phyloP scores from a whole-genome alignment of 305 asterid species.

The Rubia peregrina region DNA sequence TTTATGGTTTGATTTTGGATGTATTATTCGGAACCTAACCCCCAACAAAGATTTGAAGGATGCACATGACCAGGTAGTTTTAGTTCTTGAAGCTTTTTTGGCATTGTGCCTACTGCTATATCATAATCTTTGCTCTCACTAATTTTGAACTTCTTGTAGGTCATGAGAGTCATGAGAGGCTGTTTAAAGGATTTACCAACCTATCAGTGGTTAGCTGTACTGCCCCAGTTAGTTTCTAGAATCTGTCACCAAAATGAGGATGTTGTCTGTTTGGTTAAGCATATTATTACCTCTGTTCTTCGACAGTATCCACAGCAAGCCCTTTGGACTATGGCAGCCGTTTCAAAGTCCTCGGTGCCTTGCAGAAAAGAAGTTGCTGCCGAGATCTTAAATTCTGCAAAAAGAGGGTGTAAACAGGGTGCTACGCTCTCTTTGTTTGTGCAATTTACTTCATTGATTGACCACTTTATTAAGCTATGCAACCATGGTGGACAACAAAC shows the following conservation, averaged over 20 bases:
- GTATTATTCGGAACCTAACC: conserved; percentile 39
- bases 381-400: conserved; percentile 93
- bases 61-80: conserved; percentile 59
- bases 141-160: conserved; percentile 34
- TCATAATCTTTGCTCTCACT: not conserved
- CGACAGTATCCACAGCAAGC: conserved; percentile 91
- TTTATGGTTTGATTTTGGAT: conserved; percentile 92
- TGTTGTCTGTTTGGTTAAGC: conserved; percentile 73
- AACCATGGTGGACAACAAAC: conserved; percentile 93
- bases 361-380: conserved; percentile 93
- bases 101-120: conserved; percentile 3
- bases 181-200: conserved; percentile 87
- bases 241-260: conserved; percentile 98
- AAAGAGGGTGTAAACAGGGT: conserved; percentile 57
- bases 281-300: conserved; percentile 81
- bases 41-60: conserved; percentile 62
- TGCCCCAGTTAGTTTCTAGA: conserved; percentile 96
- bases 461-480: conserved; percentile 83
- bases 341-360: conserved; percentile 86
- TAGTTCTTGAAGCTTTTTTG: conserved; percentile 17
- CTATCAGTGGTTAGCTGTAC: conserved; percentile 91
- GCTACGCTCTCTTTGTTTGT: conserved; percentile 59
- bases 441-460: conserved; percentile 85
- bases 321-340: conserved; percentile 99
- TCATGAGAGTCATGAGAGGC: conserved; percentile 84